Evolutionary conservation across 73 alveolate species (phyloP), one percentile per base, ranked within the genome.

Genomic region (Paraurostyla sp.): DNA sequence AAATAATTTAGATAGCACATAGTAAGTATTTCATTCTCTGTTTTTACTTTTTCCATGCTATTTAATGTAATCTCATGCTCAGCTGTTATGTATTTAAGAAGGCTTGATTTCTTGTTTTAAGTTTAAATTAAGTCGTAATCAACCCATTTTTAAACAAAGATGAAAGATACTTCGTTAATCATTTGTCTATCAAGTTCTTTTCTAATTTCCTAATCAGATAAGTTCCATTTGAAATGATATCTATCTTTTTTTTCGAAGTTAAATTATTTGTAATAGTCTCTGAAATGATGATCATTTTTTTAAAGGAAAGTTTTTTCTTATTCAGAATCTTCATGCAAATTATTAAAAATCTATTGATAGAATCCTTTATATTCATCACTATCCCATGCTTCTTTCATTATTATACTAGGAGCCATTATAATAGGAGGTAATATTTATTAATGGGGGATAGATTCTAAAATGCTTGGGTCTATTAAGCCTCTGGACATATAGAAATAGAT

Each of bases 191-290:
- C 89, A 4, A 78, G 23, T 38, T 78, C 89, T 0, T 78, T 32
- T 35, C 52, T 25, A 20, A 78, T 40, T 9, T 78, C 89, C 25
- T 18, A 6, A 15, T 78, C 80, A 29, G 4, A 18, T 52, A 78
- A 23, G 29, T 78, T 54, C 89, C 89, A 78, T 54, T 52, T 50
- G 13, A 52, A 35, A 27, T 78, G 89, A 54, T 78, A 78, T 20
- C 45, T 20, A 0, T 78, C 76, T 16, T 13, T 25, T 35, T 38
- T n/a, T 29, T 23, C 6, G 25, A 16, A 52, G 4, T 78, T 35
- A 52, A 54, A 52, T 13, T 13, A 51, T 7, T 54, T 60, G 60
- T 78, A 78, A 35, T 18, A 78, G 33, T 78, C 16, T 6, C 50
- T 38, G 0, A 78, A 29, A 51, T 7, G 54, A 33, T 16, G 60